Conservation (phyloP, 257 asterid species). For the Penstemon barbatus region DNA sequence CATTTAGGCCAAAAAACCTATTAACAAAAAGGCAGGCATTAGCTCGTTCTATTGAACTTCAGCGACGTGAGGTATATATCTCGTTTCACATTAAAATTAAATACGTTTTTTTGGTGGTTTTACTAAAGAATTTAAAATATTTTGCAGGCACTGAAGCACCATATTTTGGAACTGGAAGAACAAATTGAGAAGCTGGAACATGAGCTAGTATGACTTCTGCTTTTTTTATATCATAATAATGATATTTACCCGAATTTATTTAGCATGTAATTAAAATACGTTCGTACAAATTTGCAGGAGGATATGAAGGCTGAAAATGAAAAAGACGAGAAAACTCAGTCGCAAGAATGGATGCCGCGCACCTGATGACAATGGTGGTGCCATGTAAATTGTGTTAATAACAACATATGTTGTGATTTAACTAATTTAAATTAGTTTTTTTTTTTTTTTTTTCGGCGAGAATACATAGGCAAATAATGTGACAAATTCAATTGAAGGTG, state of each 20-base stretch:
- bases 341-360: too few species aligned
- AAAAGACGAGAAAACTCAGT: too few species aligned
- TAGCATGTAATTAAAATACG: too few species aligned
- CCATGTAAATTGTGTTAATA: too few species aligned
- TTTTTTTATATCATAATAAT: neutral
- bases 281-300: too few species aligned
- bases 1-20: slow-evolving; percentile 67
- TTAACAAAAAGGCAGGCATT: slow-evolving; percentile 88
- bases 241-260: neutral
- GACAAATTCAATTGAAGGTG: too few species aligned
- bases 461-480: too few species aligned
- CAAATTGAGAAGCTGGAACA: slow-evolving; percentile 59
- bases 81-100: neutral
- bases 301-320: too few species aligned
- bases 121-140: slow-evolving; percentile 12
- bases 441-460: too few species aligned
- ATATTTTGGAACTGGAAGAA: slow-evolving; percentile 61
- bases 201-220: slow-evolving; percentile 53
- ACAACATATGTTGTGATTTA: too few species aligned
- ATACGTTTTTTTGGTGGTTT: neutral
- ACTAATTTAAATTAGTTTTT: too few species aligned
- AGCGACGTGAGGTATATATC: slow-evolving; percentile 81
- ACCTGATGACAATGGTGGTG: too few species aligned
- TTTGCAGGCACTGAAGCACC: slow-evolving; percentile 80
- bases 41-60: slow-evolving; percentile 89